Percentiles rank a stretch among this genome's conserved stretches.
These are phyloP conservation scores for Clonostachys rosea DNA, from an alignment of 2,329 filamentous ascomycete species.

Conservation along the genomic window DNA sequence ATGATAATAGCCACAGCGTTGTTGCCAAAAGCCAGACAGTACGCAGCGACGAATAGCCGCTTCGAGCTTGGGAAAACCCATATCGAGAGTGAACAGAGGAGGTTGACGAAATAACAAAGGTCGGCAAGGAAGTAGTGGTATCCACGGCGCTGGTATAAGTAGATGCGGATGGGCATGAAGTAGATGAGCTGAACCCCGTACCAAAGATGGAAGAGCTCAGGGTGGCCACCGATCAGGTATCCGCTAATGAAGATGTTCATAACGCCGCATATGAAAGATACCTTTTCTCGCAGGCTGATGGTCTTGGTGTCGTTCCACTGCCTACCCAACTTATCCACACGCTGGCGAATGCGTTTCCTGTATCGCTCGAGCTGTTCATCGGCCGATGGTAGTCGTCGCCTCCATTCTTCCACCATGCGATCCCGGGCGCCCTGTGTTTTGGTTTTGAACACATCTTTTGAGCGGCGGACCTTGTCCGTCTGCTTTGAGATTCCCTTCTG, in stretches of 20 bases:
- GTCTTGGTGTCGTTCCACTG: conserved; percentile 87
- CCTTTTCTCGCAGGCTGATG: conserved; percentile 87
- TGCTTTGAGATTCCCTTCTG: conserved; percentile 79
- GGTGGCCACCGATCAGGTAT: conserved; percentile 82
- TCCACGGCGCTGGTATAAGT: conserved; percentile 84
- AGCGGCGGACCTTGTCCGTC: conserved; percentile 78
- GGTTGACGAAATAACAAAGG: conserved; percentile 96
- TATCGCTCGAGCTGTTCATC: conserved; percentile 94
- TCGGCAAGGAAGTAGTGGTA: conserved; percentile 98
- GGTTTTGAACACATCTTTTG: conserved; percentile 74
- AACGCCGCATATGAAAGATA: conserved; percentile 93
- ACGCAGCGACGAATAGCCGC: conserved; percentile 85
- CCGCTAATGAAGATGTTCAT: conserved; percentile 97
- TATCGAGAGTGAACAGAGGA: conserved; percentile 74
- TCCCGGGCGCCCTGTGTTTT: conserved; percentile 76
- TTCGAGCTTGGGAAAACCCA: conserved; percentile 92
- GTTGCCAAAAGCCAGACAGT: conserved; percentile 91
- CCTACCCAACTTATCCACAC: conserved; percentile 80
- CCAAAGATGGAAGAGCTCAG: conserved; percentile 88
- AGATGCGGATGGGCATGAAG: conserved; percentile 95
- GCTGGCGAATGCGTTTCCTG: conserved; percentile 77
- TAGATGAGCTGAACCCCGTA: conserved; percentile 84
- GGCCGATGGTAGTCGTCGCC: conserved; percentile 76
- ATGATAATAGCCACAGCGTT: conserved; percentile 97
- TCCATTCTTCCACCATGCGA: conserved; percentile 89